Percentiles rank a stretch among this genome's conserved stretches.
Evolutionary conservation across 2,329 filamentous ascomycete genomes (phyloP).

Genomic region (Pseudocercospora eumusae): DNA sequence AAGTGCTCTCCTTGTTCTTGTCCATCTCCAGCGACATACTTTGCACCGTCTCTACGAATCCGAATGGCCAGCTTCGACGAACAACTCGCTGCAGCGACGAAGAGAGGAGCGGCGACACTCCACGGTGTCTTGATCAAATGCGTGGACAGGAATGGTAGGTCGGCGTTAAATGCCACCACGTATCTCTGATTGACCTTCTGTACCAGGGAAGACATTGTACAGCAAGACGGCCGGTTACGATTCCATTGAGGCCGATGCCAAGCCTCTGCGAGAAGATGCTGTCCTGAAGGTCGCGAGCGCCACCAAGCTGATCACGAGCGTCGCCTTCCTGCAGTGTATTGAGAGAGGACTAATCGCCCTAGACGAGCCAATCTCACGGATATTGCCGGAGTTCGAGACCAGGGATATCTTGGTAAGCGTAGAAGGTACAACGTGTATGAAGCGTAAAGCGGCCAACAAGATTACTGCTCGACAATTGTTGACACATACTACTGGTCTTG

Average conservation of each 20-base stretch:
- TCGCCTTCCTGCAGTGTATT: conserved; percentile 57
- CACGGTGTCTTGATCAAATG: conserved; percentile 20
- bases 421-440: background rate
- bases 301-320: conserved; percentile 53
- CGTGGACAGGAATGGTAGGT: conserved; percentile 17
- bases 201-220: conserved; percentile 16
- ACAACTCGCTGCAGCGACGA: conserved; percentile 9
- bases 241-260: conserved; percentile 18
- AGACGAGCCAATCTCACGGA: conserved; percentile 47
- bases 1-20: no score
- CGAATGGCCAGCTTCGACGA: conserved; percentile 12
- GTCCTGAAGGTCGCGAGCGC: conserved; percentile 37
- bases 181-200: background rate
- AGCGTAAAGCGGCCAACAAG: background rate
- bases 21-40: no score
- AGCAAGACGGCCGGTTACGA: conserved; percentile 26
- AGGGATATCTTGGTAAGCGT: conserved; percentile 21
- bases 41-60: no score
- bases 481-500: conserved; percentile 51
- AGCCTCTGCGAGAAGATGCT: conserved; percentile 35
- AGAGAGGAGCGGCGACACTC: conserved; percentile 4
- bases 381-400: conserved; percentile 52
- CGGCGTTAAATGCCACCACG: background rate
- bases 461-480: conserved; percentile 44
- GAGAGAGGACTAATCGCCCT: conserved; percentile 54